A percentile compares a stretch with the other conserved stretches of the same genome.
These are phyloP conservation scores for Peronospora farinosa DNA, from an alignment of 352 stramenopile species.

Conservation along the genomic window DNA sequence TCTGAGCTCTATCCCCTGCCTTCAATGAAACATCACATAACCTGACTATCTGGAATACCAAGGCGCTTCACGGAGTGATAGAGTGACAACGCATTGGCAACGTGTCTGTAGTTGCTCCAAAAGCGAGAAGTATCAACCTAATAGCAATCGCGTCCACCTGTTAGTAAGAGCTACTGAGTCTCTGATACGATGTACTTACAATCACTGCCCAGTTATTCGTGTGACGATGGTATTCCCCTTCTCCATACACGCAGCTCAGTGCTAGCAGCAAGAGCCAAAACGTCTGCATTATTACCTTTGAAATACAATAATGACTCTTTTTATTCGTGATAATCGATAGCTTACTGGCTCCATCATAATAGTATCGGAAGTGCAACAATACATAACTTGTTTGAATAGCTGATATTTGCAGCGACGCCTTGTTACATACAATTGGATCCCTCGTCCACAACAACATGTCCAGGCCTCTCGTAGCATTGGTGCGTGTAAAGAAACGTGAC, in stretches of 20 bases:
- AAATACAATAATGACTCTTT: slow-evolving; percentile 9
- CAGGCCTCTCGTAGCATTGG: slow-evolving; percentile 37
- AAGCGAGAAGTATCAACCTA: slow-evolving; percentile 93
- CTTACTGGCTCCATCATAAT: background rate
- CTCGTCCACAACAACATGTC: slow-evolving; percentile 18
- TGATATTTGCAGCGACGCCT: background rate
- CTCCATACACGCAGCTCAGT: slow-evolving; percentile 13
- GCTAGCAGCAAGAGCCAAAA: slow-evolving; percentile 28
- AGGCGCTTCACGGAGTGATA: slow-evolving; percentile 91
- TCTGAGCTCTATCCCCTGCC: background rate
- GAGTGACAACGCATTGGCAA: slow-evolving; percentile 91
- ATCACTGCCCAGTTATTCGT: slow-evolving; percentile 87
- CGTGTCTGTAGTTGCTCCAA: slow-evolving; percentile 97
- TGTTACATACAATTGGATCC: background rate
- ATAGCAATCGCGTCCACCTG: background rate
- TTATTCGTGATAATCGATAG: background rate
- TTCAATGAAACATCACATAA: slow-evolving; percentile 18
- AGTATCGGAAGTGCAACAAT: background rate
- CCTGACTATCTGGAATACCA: slow-evolving; percentile 91
- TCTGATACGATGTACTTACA: slow-evolving; percentile 20
- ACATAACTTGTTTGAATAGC: background rate
- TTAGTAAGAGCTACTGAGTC: slow-evolving; percentile 1
- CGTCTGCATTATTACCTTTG: slow-evolving; percentile 11
- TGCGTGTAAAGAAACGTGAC: slow-evolving; percentile 81
- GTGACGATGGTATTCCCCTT: slow-evolving; percentile 61